Percentiles rank a stretch among this genome's conserved stretches.
These are phyloP conservation scores for Actinomucor elegans DNA, from an alignment of 371 early-diverging fungal species.

Conservation along the genomic window DNA sequence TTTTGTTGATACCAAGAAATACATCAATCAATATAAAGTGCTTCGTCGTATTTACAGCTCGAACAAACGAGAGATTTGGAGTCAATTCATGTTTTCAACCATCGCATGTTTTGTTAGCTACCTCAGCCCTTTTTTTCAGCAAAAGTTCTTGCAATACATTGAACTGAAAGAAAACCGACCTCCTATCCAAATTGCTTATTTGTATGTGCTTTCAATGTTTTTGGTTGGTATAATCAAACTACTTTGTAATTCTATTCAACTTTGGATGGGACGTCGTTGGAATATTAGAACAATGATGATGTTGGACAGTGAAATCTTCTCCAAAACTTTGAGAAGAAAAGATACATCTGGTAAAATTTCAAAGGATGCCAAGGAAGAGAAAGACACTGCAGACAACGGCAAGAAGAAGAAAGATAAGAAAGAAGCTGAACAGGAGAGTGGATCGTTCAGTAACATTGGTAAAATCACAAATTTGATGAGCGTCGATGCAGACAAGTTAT, in stretches of 20 bases:
- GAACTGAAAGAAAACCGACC: constrained; percentile 20
- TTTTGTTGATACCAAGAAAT: constrained; percentile 11
- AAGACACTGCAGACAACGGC: constrained; percentile 6
- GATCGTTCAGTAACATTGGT: constrained; percentile 46
- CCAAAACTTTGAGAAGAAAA: constrained; percentile 50
- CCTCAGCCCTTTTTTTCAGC: constrained; percentile 45
- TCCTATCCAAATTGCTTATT: constrained; percentile 38
- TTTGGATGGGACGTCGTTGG: constrained; percentile 51
- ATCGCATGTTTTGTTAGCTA: constrained; percentile 31
- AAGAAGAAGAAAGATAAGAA: constrained; percentile 11
- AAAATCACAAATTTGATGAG: constrained; percentile 84
- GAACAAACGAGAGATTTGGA: constrained; percentile 25
- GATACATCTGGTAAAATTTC: constrained; percentile 45
- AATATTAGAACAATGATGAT: constrained; percentile 45
- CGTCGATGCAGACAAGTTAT: constrained; percentile 68
- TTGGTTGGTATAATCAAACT: constrained; percentile 35
- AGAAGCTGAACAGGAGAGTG: constrained; percentile 12
- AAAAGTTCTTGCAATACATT: constrained; percentile 42
- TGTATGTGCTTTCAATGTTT: constrained; percentile 50
- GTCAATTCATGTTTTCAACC: constrained; percentile 37
- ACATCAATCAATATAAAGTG: constrained; percentile 2
- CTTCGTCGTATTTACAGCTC: constrained; percentile 25
- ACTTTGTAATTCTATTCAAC: constrained; percentile 39
- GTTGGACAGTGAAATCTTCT: constrained; percentile 54
- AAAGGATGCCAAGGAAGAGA: not conserved